Evolutionary conservation across 805 yeast genomes (phyloP), one percentile per base, ranked within the genome.

Genomic region (Starmerella riodocensis): DNA sequence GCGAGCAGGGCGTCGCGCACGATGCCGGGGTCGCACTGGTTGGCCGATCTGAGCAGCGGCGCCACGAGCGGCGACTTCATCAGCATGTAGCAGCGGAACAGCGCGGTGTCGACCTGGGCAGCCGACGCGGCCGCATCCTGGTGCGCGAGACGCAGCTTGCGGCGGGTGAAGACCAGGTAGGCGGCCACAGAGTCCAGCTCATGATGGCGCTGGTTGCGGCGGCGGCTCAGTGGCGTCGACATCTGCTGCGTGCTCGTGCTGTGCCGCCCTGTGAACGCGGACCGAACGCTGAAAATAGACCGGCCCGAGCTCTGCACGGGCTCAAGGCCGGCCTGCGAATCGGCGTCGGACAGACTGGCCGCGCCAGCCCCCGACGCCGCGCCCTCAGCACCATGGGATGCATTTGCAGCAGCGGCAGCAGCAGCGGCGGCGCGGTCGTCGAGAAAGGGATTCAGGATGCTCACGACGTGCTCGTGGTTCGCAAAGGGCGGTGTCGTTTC

Each of bases 41-140:
- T 91, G 21, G 73, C 70, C 2, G 84, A 67, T 35, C 97, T 65
- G 4, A 88, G 65, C 17, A 88, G 69, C 0, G 97, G 91, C 0
- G 88, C 94, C 12, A 88, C 69, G 55, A 88, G 65, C 45, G 78
- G 69, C 0, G 82, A 80, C 39, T 73, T 73, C 23, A 73, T 71
- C n/a, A 73, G 54, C 42, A 74, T 63, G 54, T 91, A 88, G 43
- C 91, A 73, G 37, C 73, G 65, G 51, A 88, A 83, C 16, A 91
- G 63, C 1, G 83, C 67, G 0, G 94, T 79, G 53, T 88, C 98
- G 2, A 91, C 70, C 1, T 56, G 52, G 4, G 50, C 47, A 8
- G 36, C 34, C 14, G 34, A 17, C 6, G 20, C 27, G n/a, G 11
- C 38, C 8, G 18, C 13, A n/a, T n/a, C n/a, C 16, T 23, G 16